Percentiles rank a stretch among this genome's conserved stretches.
These are phyloP conservation scores for Penicillium italicum DNA, from an alignment of 2,329 filamentous ascomycete species.

Conservation along the genomic window DNA sequence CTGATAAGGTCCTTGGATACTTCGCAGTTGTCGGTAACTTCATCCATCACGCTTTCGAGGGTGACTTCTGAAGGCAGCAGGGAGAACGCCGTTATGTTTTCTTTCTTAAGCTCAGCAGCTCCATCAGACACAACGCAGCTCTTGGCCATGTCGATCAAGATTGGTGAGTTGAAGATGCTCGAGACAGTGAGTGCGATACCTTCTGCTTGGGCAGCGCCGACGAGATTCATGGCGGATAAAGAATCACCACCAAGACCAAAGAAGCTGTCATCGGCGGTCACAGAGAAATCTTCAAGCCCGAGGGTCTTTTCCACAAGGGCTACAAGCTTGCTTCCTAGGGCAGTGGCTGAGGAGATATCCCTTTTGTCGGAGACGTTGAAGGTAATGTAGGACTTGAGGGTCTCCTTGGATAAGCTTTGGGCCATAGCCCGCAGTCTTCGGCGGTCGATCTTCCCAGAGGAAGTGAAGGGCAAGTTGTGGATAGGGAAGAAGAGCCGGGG, in stretches of 20 bases:
- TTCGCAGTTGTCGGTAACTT: slow-evolving; percentile 31
- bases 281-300: slow-evolving; percentile 35
- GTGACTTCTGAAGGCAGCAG: slow-evolving; percentile 24
- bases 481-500: slow-evolving; percentile 45
- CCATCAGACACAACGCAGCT: slow-evolving; percentile 19
- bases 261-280: slow-evolving; percentile 46
- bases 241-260: slow-evolving; percentile 49
- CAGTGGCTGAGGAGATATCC: slow-evolving; percentile 25
- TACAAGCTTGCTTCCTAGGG: slow-evolving; percentile 30
- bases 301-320: slow-evolving; percentile 41
- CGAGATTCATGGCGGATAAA: slow-evolving; percentile 47
- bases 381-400: slow-evolving; percentile 30
- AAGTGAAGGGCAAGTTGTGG: slow-evolving; percentile 40
- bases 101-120: background rate
- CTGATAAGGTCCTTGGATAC: slow-evolving; percentile 29
- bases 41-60: slow-evolving; percentile 24
- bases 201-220: slow-evolving; percentile 39
- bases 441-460: slow-evolving; percentile 46
- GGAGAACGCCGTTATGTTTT: slow-evolving; percentile 25
- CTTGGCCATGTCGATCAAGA: slow-evolving; percentile 44
- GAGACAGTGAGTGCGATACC: slow-evolving; percentile 43
- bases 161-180: slow-evolving; percentile 45
- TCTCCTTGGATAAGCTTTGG: slow-evolving; percentile 33
- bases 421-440: slow-evolving; percentile 37
- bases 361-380: slow-evolving; percentile 16